These are phyloP conservation scores for Stereocaulon alpinum DNA, from an alignment of 495 filamentous ascomycete genomes.

Conservation along the genomic window DNA sequence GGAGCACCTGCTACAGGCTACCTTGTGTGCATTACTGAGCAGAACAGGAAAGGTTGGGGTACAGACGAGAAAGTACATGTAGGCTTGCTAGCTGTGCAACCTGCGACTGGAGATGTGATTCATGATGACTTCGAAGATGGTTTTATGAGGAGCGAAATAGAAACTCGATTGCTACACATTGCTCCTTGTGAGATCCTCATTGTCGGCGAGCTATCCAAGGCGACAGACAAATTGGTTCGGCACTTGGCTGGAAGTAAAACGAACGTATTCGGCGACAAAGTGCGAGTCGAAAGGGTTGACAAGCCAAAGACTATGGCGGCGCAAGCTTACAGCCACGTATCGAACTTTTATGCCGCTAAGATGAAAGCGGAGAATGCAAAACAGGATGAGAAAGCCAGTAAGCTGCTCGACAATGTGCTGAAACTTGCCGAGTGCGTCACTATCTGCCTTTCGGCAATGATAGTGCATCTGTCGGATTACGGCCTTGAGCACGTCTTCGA, in stretches of 20 bases:
- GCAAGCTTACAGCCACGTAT: constrained; percentile 78
- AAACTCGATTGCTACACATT: constrained; percentile 88
- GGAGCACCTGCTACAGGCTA: constrained; percentile 72
- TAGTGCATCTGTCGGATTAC: constrained; percentile 85
- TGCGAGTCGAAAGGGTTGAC: constrained; percentile 67
- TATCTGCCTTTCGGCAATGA: constrained; percentile 93
- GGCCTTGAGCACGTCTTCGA: constrained; percentile 94
- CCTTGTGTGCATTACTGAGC: constrained; percentile 85
- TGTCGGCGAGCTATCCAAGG: constrained; percentile 82
- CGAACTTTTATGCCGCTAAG: constrained; percentile 88
- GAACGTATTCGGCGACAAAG: constrained; percentile 86
- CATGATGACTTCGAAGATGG: constrained; percentile 96
- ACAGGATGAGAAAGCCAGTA: constrained; percentile 40
- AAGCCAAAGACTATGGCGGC: constrained; percentile 76
- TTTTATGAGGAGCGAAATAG: constrained; percentile 95
- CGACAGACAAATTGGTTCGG: constrained; percentile 84
- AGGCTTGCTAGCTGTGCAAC: constrained; percentile 90
- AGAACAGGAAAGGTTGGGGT: constrained; percentile 70
- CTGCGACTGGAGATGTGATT: constrained; percentile 89
- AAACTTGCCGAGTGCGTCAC: constrained; percentile 77
- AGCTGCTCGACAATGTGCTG: constrained; percentile 75
- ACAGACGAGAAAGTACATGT: constrained; percentile 91
- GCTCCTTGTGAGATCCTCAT: constrained; percentile 95
- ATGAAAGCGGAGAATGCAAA: constrained; percentile 48
- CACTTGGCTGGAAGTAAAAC: constrained; percentile 82